A percentile compares a stretch with the other conserved stretches of the same genome.
Evolutionary conservation across 179 eudicot species (phyloP).

Genomic region (Pouteria campechiana): DNA sequence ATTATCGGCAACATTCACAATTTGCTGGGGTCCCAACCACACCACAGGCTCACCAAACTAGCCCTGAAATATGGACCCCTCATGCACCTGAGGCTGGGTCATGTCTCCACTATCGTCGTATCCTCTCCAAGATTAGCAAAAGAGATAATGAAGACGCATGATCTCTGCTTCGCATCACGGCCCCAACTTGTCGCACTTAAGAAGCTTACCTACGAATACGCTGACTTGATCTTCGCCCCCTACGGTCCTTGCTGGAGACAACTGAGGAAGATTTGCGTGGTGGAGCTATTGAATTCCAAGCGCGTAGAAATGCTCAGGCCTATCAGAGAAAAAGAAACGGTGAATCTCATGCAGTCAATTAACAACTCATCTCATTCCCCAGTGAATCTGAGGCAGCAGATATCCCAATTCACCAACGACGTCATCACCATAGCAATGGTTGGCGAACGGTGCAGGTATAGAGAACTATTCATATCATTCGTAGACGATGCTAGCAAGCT

Average conservation of each 20-base stretch:
- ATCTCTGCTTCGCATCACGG: constrained; percentile 7
- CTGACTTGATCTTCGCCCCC: constrained; percentile 7
- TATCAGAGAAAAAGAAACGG: constrained; percentile 8
- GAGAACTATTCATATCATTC: background rate
- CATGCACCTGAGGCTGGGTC: constrained; percentile 7
- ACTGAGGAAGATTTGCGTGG: constrained; percentile 7
- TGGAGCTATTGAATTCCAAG: constrained; percentile 10
- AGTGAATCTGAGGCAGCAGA: constrained; percentile 1
- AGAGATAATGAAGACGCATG: constrained; percentile 6
- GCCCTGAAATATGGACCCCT: constrained; percentile 7
- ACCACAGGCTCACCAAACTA: background rate
- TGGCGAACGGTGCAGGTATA: constrained; percentile 4
- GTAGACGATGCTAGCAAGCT: background rate
- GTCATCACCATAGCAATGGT: constrained; percentile 11
- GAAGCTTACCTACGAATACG: constrained; percentile 4
- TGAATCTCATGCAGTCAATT: constrained; percentile 3
- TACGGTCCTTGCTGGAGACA: constrained; percentile 10
- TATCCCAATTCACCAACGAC: constrained; percentile 2
- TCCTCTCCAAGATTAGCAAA: constrained; percentile 4
- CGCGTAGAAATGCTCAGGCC: too few species aligned
- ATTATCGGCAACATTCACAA: constrained; percentile 10
- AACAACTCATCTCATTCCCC: background rate
- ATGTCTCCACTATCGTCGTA: constrained; percentile 3
- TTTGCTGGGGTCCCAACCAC: background rate
- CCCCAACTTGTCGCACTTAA: constrained; percentile 3